phyloP scores from a whole-genome alignment of 352 stramenopile species.

The Phytopythium kandeliae region DNA sequence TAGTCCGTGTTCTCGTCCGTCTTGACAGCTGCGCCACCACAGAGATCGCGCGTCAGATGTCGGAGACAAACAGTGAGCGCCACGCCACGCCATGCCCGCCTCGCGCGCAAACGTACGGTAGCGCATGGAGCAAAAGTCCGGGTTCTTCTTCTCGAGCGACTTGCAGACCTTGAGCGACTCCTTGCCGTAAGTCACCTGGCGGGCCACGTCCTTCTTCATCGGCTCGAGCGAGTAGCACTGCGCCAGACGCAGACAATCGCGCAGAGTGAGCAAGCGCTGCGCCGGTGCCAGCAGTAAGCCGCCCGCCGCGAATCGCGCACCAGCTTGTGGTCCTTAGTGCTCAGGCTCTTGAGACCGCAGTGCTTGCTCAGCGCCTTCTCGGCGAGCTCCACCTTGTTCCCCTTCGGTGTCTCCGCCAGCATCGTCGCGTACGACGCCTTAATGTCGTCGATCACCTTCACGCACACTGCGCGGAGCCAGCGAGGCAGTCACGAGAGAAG shows the following conservation, averaged over 20 bases:
- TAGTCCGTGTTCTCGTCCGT: constrained; percentile 93
- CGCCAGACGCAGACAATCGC: constrained; percentile 1
- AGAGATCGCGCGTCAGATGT: too few species aligned
- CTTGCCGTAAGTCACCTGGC: constrained; percentile 90
- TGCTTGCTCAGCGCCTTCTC: constrained; percentile 84
- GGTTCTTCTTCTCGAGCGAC: constrained; percentile 91
- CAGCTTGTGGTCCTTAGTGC: constrained; percentile 90
- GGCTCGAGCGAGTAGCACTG: constrained; percentile 94
- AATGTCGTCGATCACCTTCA: constrained; percentile 89
- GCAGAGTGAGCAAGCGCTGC: too few species aligned
- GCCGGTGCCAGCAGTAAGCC: too few species aligned
- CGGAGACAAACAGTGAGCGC: too few species aligned
- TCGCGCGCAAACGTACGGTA: constrained; percentile 76
- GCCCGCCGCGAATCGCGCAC: constrained; percentile 21
- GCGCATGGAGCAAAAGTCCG: constrained; percentile 92
- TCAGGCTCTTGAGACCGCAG: constrained; percentile 76
- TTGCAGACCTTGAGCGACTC: constrained; percentile 93
- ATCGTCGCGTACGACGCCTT: constrained; percentile 65
- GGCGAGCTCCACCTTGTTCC: constrained; percentile 67
- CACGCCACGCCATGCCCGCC: too few species aligned
- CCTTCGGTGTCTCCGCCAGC: constrained; percentile 66
- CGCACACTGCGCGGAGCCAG: too few species aligned
- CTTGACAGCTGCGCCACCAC: constrained; percentile 77
- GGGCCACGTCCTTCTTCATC: constrained; percentile 92
- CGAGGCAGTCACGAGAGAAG: too few species aligned